Conservation (phyloP, 1,284 basidiomycete species). For the Earliella scabrosa region DNA sequence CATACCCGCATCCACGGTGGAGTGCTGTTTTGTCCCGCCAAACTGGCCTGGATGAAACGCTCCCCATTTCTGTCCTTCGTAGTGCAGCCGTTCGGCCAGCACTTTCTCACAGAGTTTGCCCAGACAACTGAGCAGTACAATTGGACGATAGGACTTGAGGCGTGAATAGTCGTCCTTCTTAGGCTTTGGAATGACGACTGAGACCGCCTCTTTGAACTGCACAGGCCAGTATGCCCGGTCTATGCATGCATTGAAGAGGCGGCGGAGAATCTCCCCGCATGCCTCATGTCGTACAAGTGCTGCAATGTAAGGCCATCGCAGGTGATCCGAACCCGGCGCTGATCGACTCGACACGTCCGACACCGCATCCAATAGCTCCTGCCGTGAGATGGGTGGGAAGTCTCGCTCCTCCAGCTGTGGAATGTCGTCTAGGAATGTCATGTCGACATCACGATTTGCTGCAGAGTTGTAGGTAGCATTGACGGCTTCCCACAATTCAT, state of each 20-base stretch:
- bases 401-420: background rate
- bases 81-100: constrained; percentile 1
- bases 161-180: constrained; percentile 7
- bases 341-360: constrained; percentile 3
- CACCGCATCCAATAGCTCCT: constrained; percentile 1
- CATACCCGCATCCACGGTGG: background rate
- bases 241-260: background rate
- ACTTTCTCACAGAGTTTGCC: constrained; percentile 5
- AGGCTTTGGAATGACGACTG: too few relatives aligned
- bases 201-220: background rate
- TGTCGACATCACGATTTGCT: background rate
- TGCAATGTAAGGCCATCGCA: constrained; percentile 15
- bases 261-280: background rate
- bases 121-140: background rate
- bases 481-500: constrained; percentile 3
- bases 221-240: background rate
- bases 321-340: constrained; percentile 15
- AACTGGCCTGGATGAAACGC: background rate
- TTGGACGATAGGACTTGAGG: constrained; percentile 3
- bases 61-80: too few relatives aligned
- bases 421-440: background rate
- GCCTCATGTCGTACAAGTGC: background rate
- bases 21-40: background rate
- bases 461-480: background rate
- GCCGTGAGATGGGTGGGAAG: background rate